Conservation (phyloP, 2,329 filamentous ascomycete genomes). For the Huntiella bhutanensis region DNA sequence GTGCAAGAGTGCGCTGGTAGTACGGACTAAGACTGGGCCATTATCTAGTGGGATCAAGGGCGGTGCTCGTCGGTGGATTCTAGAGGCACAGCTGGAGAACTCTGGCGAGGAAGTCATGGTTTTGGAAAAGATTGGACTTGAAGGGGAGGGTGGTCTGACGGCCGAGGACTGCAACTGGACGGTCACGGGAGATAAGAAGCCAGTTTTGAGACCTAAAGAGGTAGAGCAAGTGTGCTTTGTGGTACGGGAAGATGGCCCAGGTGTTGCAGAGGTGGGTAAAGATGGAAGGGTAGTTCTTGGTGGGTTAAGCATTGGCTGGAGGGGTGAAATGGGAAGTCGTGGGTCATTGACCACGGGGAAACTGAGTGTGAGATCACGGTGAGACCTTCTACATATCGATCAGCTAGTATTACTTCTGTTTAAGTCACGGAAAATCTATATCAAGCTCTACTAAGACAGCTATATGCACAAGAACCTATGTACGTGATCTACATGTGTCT, state of each 20-base stretch:
- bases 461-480: not conserved
- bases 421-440: not conserved
- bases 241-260: conserved; percentile 27
- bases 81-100: conserved; percentile 94
- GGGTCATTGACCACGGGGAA: conserved; percentile 79
- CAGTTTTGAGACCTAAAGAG: conserved; percentile 42
- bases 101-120: conserved; percentile 68
- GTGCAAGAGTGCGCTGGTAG: conserved; percentile 73
- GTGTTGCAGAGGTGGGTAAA: conserved; percentile 20
- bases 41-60: conserved; percentile 21
- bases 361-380: conserved; percentile 33
- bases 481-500: too few species aligned
- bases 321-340: conserved; percentile 71
- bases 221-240: conserved; percentile 49
- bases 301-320: conserved; percentile 72
- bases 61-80: conserved; percentile 38
- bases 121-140: conserved; percentile 46
- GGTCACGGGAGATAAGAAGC: conserved; percentile 22
- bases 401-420: not conserved
- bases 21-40: conserved; percentile 70
- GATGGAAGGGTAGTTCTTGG: conserved; percentile 53
- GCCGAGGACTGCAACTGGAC: conserved; percentile 41
- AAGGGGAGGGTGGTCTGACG: conserved; percentile 30
- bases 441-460: not conserved
- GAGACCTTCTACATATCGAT: not conserved